Percentiles rank a stretch among this genome's conserved stretches.
Conservation (phyloP, 169 alveolate species). For the Cryptosporidium felis region DNA sequence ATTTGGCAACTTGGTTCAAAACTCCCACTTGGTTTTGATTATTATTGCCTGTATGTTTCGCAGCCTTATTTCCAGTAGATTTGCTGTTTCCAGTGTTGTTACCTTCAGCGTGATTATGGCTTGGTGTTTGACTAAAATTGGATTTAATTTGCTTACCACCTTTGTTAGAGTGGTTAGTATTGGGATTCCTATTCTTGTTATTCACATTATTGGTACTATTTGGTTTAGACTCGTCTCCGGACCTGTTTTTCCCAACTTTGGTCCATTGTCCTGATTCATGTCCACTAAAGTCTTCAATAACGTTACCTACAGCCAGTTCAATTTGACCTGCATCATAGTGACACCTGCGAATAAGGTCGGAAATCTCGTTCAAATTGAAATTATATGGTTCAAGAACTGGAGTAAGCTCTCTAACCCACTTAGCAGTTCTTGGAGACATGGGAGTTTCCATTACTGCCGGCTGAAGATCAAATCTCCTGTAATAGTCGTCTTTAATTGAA, state of each 20-base stretch:
- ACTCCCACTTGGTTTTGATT: neutral
- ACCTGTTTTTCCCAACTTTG: constrained; percentile 52
- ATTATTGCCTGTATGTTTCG: neutral
- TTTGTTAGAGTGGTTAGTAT: neutral
- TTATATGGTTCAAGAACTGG: constrained; percentile 66
- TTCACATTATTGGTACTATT: neutral
- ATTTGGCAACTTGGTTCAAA: neutral
- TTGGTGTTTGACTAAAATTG: neutral
- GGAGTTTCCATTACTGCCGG: constrained; percentile 38
- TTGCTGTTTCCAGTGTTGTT: neutral
- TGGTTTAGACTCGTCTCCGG: neutral
- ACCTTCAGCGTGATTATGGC: neutral
- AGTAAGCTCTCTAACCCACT: constrained; percentile 59
- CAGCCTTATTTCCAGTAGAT: neutral
- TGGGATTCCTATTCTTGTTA: neutral
- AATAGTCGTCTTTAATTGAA: constrained; percentile 17
- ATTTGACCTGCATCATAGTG: constrained; percentile 61
- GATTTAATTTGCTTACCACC: neutral
- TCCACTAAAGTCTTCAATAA: constrained; percentile 67
- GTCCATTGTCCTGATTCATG: constrained; percentile 72
- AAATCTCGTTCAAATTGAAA: constrained; percentile 39
- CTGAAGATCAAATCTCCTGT: constrained; percentile 44
- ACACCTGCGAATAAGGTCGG: constrained; percentile 55
- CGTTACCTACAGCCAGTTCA: constrained; percentile 71
- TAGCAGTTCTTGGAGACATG: constrained; percentile 63